Evolutionary conservation across 169 alveolate species (phyloP).

Genomic region (Toxoplasma gondii): DNA sequence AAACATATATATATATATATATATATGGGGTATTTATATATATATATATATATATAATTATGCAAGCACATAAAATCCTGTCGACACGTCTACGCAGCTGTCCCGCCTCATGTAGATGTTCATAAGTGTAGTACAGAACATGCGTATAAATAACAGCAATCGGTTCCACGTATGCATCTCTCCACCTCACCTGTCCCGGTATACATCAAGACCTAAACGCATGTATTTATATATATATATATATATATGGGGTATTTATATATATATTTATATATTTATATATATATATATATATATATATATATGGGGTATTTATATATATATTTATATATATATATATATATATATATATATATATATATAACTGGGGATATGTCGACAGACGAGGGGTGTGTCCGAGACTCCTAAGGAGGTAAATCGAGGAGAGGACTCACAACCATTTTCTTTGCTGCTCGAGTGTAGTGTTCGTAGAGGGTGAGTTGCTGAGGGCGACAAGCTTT

Average conservation of each 20-base stretch:
- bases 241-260: background rate
- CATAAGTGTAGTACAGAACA: too few species aligned
- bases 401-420: too few species aligned
- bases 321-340: background rate
- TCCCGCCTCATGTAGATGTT: background rate
- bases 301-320: too few species aligned
- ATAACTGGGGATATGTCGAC: too few species aligned
- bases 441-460: background rate
- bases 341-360: background rate
- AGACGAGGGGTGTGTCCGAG: too few species aligned
- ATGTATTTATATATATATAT: background rate
- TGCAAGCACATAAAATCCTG: background rate
- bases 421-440: constrained; percentile 14
- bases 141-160: background rate
- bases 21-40: background rate
- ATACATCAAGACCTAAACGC: too few species aligned
- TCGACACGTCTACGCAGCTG: background rate
- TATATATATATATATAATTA: background rate
- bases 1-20: too few species aligned
- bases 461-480: constrained; percentile 1
- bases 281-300: too few species aligned
- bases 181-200: background rate
- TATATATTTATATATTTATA: too few species aligned
- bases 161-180: background rate
- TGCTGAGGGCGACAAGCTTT: background rate